These are phyloP conservation scores for Geotrichum carabidarum DNA, from an alignment of 1,139 yeast species.

Conservation along the genomic window DNA sequence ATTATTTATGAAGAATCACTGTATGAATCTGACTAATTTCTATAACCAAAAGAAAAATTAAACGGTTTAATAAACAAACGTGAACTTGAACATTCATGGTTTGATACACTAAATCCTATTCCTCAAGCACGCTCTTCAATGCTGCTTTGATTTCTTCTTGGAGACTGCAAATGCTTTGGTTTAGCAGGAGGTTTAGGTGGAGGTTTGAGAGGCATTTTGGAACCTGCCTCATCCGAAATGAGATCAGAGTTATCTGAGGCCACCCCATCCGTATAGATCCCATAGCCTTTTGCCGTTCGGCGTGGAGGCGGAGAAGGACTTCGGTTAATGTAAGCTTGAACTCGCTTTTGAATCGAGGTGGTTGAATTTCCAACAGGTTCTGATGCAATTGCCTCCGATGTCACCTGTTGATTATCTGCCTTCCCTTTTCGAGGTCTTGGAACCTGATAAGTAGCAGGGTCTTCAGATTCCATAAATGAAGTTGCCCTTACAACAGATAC, in stretches of 20 bases:
- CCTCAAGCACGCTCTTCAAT: no score
- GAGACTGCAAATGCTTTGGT: slow-evolving; percentile 49
- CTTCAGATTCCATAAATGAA: slow-evolving; percentile 21
- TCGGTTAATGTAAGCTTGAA: slow-evolving; percentile 52
- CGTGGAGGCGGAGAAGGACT: slow-evolving; percentile 46
- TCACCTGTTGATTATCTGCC: neutral
- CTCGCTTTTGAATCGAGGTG: slow-evolving; percentile 53
- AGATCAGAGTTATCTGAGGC: neutral
- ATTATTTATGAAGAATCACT: no score
- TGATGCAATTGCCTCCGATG: neutral
- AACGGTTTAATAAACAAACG: no score
- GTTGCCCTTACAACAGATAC: slow-evolving; percentile 4
- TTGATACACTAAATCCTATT: no score
- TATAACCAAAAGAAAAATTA: no score
- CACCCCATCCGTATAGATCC: slow-evolving; percentile 53
- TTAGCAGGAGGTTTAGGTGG: slow-evolving; percentile 56
- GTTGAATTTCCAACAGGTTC: neutral
- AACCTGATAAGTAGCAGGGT: slow-evolving; percentile 20
- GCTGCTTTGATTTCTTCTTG: neutral
- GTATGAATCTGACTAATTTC: no score
- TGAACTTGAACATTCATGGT: no score
- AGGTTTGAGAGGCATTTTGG: neutral
- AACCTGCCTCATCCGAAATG: neutral
- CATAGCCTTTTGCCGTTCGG: slow-evolving; percentile 70
- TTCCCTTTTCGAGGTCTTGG: slow-evolving; percentile 17